phyloP scores from a whole-genome alignment of 192 early-diverging fungal species.

The Dissophora globulifera region DNA sequence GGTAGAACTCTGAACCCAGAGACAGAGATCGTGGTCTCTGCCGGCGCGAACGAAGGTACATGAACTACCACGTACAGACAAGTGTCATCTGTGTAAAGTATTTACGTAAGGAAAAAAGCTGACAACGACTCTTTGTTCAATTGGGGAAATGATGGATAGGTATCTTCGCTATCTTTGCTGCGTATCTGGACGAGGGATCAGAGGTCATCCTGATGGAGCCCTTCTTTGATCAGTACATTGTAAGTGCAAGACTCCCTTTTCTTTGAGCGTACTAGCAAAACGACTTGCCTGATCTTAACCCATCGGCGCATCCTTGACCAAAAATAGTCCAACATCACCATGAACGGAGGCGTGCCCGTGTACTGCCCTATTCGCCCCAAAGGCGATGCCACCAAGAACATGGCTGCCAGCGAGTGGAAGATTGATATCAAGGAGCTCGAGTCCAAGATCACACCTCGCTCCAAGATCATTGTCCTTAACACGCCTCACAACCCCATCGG shows the following conservation, averaged over 20 bases:
- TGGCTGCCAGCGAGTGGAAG: slow-evolving; percentile 86
- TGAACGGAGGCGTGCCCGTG: slow-evolving; percentile 89
- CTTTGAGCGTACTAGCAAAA: no score
- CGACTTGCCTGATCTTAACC: no score
- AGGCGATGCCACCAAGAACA: slow-evolving; percentile 56
- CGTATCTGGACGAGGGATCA: slow-evolving; percentile 81
- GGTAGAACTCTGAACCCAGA: slow-evolving; percentile 76
- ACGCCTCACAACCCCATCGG: slow-evolving; percentile 96
- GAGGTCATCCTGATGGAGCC: slow-evolving; percentile 97
- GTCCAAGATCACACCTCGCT: slow-evolving; percentile 75
- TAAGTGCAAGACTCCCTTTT: slow-evolving; percentile 51
- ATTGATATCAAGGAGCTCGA: slow-evolving; percentile 86
- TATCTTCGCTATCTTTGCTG: slow-evolving; percentile 82
- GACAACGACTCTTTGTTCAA: no score
- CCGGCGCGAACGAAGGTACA: slow-evolving; percentile 88
- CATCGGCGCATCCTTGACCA: no score
- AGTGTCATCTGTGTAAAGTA: no score
- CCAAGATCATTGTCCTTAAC: slow-evolving; percentile 92
- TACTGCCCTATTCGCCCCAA: slow-evolving; percentile 81
- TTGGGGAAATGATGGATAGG: no score
- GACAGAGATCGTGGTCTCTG: slow-evolving; percentile 87
- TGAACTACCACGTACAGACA: not conserved
- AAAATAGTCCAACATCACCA: slow-evolving; percentile 78
- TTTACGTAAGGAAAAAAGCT: no score
- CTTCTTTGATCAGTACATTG: slow-evolving; percentile 94